Percentiles rank a stretch among this genome's conserved stretches.
Evolutionary conservation across 2,329 filamentous ascomycete species (phyloP).

Genomic region (Pseudogymnoascus sp.): DNA sequence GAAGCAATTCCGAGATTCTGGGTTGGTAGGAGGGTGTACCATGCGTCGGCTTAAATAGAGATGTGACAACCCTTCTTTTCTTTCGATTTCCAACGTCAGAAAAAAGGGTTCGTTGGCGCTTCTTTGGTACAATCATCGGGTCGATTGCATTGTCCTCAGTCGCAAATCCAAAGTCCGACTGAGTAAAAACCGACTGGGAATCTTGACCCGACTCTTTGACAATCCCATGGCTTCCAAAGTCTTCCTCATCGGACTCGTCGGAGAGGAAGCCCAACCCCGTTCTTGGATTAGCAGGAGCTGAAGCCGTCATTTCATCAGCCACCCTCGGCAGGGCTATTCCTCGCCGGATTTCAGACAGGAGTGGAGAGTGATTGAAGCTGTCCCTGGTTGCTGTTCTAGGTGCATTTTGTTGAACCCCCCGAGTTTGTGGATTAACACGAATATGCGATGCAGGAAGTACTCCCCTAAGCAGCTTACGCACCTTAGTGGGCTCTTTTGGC

Average conservation of each 20-base stretch:
- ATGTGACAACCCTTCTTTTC: slow-evolving; percentile 14
- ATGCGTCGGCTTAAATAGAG: slow-evolving; percentile 5
- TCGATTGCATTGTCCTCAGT: slow-evolving; percentile 27
- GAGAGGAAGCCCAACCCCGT: slow-evolving; percentile 18
- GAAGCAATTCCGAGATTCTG: slow-evolving; percentile 23
- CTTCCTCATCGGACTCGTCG: slow-evolving; percentile 21
- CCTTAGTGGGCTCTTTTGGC: slow-evolving; percentile 8
- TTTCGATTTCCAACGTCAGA: slow-evolving; percentile 15
- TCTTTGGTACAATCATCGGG: slow-evolving; percentile 26
- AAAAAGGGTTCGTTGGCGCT: slow-evolving; percentile 15
- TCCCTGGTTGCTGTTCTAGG: slow-evolving; percentile 8
- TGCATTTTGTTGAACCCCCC: slow-evolving; percentile 15
- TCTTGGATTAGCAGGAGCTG: not conserved
- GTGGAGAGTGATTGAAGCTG: slow-evolving; percentile 15
- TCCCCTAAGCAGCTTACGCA: slow-evolving; percentile 39
- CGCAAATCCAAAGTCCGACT: slow-evolving; percentile 19
- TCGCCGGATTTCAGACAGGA: slow-evolving; percentile 17
- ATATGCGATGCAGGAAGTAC: slow-evolving; percentile 62
- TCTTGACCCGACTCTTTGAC: slow-evolving; percentile 13
- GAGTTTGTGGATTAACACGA: slow-evolving; percentile 44
- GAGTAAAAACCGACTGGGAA: slow-evolving; percentile 15
- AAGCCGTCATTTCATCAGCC: not conserved
- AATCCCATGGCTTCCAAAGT: slow-evolving; percentile 11
- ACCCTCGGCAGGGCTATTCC: slow-evolving; percentile 25
- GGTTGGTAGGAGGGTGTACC: slow-evolving; percentile 16